phyloP scores from a whole-genome alignment of 805 yeast genomes.

The Wickerhamomyces pijperi region DNA sequence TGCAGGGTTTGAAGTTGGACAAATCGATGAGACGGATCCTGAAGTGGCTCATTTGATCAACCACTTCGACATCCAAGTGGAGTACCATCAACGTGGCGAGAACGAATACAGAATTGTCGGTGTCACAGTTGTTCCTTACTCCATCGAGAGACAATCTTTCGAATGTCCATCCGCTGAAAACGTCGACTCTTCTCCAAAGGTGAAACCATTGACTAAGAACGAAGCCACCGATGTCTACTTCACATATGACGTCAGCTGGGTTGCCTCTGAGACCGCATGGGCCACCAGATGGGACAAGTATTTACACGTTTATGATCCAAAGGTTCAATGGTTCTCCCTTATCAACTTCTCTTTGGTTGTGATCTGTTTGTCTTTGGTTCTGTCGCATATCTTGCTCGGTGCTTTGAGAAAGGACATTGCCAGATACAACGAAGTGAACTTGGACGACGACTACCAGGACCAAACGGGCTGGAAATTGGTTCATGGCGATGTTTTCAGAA shows the following conservation, averaged over 20 bases:
- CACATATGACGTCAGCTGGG: slow-evolving; percentile 77
- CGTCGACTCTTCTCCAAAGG: slow-evolving; percentile 24
- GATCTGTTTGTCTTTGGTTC: slow-evolving; percentile 60
- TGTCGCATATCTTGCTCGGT: slow-evolving; percentile 66
- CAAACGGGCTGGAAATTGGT: slow-evolving; percentile 96
- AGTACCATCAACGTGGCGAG: slow-evolving; percentile 67
- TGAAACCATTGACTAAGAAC: slow-evolving; percentile 35
- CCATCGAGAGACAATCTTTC: slow-evolving; percentile 34
- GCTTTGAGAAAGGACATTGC: slow-evolving; percentile 79
- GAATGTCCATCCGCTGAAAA: slow-evolving; percentile 14
- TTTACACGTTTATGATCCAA: slow-evolving; percentile 82
- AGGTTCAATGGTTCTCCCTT: slow-evolving; percentile 92
- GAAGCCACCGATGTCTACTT: slow-evolving; percentile 49
- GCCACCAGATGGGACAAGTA: slow-evolving; percentile 99
- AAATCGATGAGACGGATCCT: slow-evolving; percentile 45
- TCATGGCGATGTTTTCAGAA: slow-evolving; percentile 89
- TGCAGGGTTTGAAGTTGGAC: slow-evolving; percentile 74
- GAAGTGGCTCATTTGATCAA: slow-evolving; percentile 56
- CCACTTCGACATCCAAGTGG: slow-evolving; percentile 70
- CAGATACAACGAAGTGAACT: slow-evolving; percentile 78
- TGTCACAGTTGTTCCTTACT: slow-evolving; percentile 62
- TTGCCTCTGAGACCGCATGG: slow-evolving; percentile 69
- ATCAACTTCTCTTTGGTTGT: slow-evolving; percentile 80
- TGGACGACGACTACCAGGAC: slow-evolving; percentile 79
- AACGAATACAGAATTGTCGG: slow-evolving; percentile 83